Evolutionary conservation across 2,329 filamentous ascomycete species (phyloP), one percentile per base, ranked within the genome.

Genomic region (Venturia nashicola): DNA sequence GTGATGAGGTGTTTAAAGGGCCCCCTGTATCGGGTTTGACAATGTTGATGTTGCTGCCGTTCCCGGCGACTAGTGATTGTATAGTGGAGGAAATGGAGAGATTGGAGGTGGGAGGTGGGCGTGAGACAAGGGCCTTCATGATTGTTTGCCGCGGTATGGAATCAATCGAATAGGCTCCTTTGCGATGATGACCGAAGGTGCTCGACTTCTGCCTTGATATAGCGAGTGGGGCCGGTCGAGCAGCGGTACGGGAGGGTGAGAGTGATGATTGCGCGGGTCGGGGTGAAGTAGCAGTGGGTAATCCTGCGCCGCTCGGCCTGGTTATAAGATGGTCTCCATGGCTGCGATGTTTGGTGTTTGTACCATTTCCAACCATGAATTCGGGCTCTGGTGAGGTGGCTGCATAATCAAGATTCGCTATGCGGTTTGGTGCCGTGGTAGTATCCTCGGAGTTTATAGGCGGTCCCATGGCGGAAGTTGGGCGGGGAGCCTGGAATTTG

Each of bases 61-160:
- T 62, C 3, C 36, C 61, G 14, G 48, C 82, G 62, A 86, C 74
- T 76, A 90, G 82, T 65, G 80, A 79, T 74, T 81, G 77, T 67
- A 89, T 76, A 36, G 85, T 84, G 27, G 87, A 81, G 60, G 85
- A 79, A 72, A 87, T 82, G 62, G 86, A 82, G 71, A 84, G 69
- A 69, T 80, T 82, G 71, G 82, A 82, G 65, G 81, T 78, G 54
- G 83, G 80, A 16, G 77, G 76, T 20, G 78, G 74, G 44, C 78
- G 75, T 32, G 89, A 91, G 64, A 88, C 88, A 68, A 93, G 77
- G 6, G 89, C 89, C 77, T 94, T 92, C 78, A 92, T 85, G 71
- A 91, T 86, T 64, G 90, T 93, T 76, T 93, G 90, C 67, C 86
- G 85, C 14, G 90, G 89, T 68, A 92, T 79, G 59, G 81, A 80